Percentiles rank a stretch among this genome's conserved stretches.
Evolutionary conservation across 345 rosid species (phyloP).

Genomic region (Combretum micranthum): DNA sequence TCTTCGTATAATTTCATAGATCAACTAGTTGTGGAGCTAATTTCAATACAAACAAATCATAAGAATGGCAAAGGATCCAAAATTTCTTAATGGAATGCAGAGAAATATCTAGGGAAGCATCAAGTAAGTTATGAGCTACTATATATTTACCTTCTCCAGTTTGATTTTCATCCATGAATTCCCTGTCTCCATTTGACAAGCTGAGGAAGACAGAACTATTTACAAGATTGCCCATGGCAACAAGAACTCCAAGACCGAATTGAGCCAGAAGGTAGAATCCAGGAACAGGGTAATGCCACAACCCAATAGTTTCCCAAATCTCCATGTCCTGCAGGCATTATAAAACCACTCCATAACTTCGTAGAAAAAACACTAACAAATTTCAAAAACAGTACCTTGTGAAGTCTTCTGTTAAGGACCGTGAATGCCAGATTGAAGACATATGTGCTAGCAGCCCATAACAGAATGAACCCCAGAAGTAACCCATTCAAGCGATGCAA

Average conservation of each 20-base stretch:
- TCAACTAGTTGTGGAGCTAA: too few species aligned
- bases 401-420: slow-evolving; percentile 20
- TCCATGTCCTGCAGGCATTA: slow-evolving; percentile 31
- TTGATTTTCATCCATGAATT: slow-evolving; percentile 10
- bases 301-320: slow-evolving; percentile 39
- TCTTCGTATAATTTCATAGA: too few species aligned
- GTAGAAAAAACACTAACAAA: not conserved
- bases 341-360: not conserved
- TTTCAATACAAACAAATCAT: too few species aligned
- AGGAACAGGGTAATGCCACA: slow-evolving; percentile 41
- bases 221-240: slow-evolving; percentile 39
- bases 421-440: slow-evolving; percentile 39
- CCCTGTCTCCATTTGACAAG: slow-evolving; percentile 23
- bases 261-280: slow-evolving; percentile 43
- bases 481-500: slow-evolving; percentile 35
- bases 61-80: too few species aligned
- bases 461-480: slow-evolving; percentile 41
- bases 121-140: not conserved
- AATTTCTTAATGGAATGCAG: not conserved
- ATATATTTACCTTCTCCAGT: slow-evolving; percentile 24
- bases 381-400: slow-evolving; percentile 18
- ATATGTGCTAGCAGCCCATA: slow-evolving; percentile 43
- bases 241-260: slow-evolving; percentile 36
- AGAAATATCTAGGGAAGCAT: not conserved
- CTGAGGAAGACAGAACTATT: slow-evolving; percentile 31